Evolutionary conservation across 2,329 filamentous ascomycete species (phyloP).

Genomic region (Xylaria hypoxylon): DNA sequence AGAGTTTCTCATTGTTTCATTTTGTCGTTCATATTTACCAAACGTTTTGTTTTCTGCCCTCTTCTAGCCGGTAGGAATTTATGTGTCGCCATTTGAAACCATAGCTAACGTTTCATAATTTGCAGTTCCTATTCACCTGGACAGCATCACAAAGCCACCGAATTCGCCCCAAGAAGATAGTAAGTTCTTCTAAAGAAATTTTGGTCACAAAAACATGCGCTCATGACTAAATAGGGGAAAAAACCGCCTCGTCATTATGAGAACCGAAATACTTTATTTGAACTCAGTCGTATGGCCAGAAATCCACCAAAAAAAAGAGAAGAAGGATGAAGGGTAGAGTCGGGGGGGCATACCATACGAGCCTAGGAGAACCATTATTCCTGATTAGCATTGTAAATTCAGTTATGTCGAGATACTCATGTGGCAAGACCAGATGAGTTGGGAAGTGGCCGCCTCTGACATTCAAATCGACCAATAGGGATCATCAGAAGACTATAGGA

Average conservation of each 20-base stretch:
- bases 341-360: background rate
- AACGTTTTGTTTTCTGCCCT: background rate
- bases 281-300: background rate
- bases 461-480: too few relatives aligned
- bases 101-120: background rate
- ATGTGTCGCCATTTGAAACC: background rate
- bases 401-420: background rate
- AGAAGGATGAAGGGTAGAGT: background rate
- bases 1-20: background rate
- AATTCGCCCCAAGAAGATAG: background rate
- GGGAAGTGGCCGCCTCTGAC: background rate
- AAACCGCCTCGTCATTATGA: background rate
- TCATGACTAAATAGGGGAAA: background rate
- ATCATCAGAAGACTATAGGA: background rate
- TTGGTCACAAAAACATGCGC: background rate
- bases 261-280: background rate
- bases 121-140: background rate
- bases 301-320: constrained; percentile 3
- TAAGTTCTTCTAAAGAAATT: background rate
- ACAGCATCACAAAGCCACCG: background rate
- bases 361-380: background rate
- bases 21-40: background rate
- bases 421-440: background rate
- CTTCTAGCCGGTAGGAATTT: background rate
- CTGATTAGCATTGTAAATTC: background rate